These are phyloP conservation scores for Phialophora tarda DNA, from an alignment of 2,329 filamentous ascomycete species.

Conservation along the genomic window DNA sequence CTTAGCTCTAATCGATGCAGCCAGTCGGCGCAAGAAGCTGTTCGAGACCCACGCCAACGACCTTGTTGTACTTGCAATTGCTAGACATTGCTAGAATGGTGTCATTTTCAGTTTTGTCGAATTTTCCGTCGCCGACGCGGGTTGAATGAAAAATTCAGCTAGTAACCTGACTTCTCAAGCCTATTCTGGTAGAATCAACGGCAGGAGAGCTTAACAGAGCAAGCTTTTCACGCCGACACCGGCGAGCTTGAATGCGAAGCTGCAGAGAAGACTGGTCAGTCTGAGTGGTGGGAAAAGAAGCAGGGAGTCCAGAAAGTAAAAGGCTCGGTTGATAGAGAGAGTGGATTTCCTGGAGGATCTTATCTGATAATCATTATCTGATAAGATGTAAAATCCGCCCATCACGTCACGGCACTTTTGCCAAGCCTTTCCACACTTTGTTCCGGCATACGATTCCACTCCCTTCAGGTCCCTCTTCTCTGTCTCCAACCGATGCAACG, in stretches of 20 bases:
- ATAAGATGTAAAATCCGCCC: slow-evolving; percentile 21
- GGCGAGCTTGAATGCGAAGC: slow-evolving; percentile 7
- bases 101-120: not conserved
- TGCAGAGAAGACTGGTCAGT: not conserved
- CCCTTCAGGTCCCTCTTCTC: not conserved
- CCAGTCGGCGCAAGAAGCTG: not conserved
- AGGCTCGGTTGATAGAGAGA: not conserved
- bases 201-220: slow-evolving; percentile 7
- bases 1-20: not conserved
- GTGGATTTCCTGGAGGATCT: slow-evolving; percentile 4
- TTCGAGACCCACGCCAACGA: not conserved
- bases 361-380: slow-evolving; percentile 28
- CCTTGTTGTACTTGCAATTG: not conserved
- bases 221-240: slow-evolving; percentile 22
- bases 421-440: not conserved
- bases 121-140: not conserved
- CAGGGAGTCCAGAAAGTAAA: not conserved
- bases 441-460: not conserved
- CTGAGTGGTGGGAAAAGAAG: not conserved
- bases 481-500: not conserved
- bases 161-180: not conserved
- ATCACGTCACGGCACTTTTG: not conserved
- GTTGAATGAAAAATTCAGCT: not conserved
- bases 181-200: slow-evolving; percentile 7
- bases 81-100: not conserved